These are phyloP conservation scores for Amesomyces nigricolor DNA, from an alignment of 2,329 filamentous ascomycete genomes.

Conservation along the genomic window DNA sequence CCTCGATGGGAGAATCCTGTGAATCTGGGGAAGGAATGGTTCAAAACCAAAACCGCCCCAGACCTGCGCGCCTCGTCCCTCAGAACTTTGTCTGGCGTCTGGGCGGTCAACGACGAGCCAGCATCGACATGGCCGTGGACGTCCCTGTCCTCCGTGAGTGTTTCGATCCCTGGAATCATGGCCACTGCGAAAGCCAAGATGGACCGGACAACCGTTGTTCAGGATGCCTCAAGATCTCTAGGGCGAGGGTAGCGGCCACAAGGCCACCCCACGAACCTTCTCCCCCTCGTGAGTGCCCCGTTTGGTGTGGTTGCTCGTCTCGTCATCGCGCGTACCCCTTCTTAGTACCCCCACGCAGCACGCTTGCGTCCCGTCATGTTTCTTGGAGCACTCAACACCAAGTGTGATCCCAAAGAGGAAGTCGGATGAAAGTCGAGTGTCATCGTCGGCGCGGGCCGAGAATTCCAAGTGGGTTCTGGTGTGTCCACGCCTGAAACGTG, in stretches of 20 bases:
- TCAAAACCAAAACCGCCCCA: slow-evolving; percentile 18
- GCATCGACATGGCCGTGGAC: slow-evolving; percentile 23
- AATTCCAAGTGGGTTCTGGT: slow-evolving; percentile 10
- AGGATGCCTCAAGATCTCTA: slow-evolving; percentile 25
- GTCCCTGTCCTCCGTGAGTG: slow-evolving; percentile 21
- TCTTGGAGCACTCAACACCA: too few species aligned
- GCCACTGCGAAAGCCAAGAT: slow-evolving; percentile 12
- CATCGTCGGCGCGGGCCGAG: slow-evolving; percentile 9
- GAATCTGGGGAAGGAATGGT: neutral
- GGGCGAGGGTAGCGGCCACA: slow-evolving; percentile 16
- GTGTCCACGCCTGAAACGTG: slow-evolving; percentile 10
- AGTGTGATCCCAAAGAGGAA: too few species aligned
- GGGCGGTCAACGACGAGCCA: slow-evolving; percentile 18
- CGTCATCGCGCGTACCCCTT: neutral
- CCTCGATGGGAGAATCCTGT: slow-evolving; percentile 19
- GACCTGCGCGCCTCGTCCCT: slow-evolving; percentile 10
- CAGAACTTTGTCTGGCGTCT: slow-evolving; percentile 26
- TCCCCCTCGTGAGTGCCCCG: slow-evolving; percentile 17
- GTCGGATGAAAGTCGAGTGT: neutral
- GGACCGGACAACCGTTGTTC: slow-evolving; percentile 20
- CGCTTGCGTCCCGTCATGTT: neutral
- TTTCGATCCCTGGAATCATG: slow-evolving; percentile 25
- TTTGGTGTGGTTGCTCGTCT: slow-evolving; percentile 1
- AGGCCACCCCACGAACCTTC: slow-evolving; percentile 5
- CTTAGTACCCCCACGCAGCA: slow-evolving; percentile 13